Percentiles rank a stretch among this genome's conserved stretches.
phyloP scores from a whole-genome alignment of 108 stramenopile species.

The Schizochytrium sp. region DNA sequence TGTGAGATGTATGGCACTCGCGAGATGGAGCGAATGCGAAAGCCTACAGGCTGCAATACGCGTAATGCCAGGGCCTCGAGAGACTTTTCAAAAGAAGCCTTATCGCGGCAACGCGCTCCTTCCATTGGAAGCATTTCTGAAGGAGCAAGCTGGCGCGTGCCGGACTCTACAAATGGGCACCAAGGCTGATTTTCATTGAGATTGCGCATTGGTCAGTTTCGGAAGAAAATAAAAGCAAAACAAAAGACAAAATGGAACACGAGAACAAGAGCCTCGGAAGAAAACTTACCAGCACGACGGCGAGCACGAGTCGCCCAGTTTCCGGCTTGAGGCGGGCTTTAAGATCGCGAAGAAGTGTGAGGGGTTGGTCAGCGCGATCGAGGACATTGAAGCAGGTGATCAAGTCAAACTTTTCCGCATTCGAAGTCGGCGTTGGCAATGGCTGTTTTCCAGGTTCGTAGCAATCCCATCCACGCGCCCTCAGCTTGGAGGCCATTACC shows the following conservation, averaged over 20 bases:
- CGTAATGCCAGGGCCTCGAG: not conserved
- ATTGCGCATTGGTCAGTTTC: not conserved
- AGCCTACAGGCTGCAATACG: not conserved
- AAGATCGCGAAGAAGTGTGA: not conserved
- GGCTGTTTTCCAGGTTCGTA: not conserved
- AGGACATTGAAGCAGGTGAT: conserved; percentile 11
- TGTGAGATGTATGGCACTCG: not conserved
- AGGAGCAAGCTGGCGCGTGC: not conserved
- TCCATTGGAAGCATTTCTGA: not conserved
- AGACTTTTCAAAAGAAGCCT: not conserved
- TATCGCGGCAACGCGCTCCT: not conserved
- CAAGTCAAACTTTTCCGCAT: not conserved
- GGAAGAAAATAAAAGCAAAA: not conserved
- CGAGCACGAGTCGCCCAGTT: not conserved
- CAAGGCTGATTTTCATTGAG: not conserved
- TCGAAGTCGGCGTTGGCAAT: not conserved
- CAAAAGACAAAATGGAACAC: too few relatives aligned
- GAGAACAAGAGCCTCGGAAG: not conserved
- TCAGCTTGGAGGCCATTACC: not conserved
- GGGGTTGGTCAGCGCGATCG: not conserved
- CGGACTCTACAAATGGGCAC: not conserved
- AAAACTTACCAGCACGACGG: not conserved
- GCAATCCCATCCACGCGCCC: not conserved
- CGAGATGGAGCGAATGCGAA: not conserved
- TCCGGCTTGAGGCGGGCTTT: not conserved